A percentile compares a stretch with the other conserved stretches of the same genome.
Evolutionary conservation across 768 basidiomycete species (phyloP).

Genomic region (Trametes cingulata): DNA sequence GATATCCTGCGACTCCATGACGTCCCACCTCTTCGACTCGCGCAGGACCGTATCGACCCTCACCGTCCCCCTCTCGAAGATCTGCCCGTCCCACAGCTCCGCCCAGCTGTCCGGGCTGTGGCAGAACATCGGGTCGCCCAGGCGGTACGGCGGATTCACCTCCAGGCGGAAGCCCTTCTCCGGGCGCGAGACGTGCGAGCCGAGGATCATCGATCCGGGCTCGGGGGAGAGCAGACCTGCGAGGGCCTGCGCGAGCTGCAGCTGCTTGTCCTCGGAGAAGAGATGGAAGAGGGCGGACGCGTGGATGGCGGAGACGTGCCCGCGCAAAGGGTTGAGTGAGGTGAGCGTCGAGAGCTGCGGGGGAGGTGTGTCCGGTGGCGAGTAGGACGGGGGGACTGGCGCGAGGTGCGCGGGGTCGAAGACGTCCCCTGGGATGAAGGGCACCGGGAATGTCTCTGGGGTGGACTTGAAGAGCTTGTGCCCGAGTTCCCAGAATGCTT

Average conservation of each 20-base stretch:
- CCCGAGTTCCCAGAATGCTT: slow-evolving; percentile 61
- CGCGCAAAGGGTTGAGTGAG: slow-evolving; percentile 47
- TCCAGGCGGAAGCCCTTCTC: slow-evolving; percentile 30
- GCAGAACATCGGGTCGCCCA: slow-evolving; percentile 30
- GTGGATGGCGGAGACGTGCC: slow-evolving; percentile 50
- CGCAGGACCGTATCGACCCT: slow-evolving; percentile 26
- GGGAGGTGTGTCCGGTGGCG: neutral
- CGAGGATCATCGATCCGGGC: slow-evolving; percentile 47
- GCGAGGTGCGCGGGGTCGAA: slow-evolving; percentile 48
- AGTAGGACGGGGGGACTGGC: slow-evolving; percentile 27
- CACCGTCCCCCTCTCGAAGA: slow-evolving; percentile 37
- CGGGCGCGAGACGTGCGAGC: slow-evolving; percentile 36
- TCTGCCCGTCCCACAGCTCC: slow-evolving; percentile 39
- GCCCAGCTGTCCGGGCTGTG: slow-evolving; percentile 39
- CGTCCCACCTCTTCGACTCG: neutral
- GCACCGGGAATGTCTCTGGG: slow-evolving; percentile 50
- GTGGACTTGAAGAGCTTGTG: slow-evolving; percentile 58
- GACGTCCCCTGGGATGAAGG: slow-evolving; percentile 55
- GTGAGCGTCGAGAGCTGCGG: slow-evolving; percentile 36
- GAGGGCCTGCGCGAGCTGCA: slow-evolving; percentile 40
- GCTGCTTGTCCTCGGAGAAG: slow-evolving; percentile 42
- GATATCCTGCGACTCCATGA: neutral
- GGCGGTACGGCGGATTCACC: neutral
- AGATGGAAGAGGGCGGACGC: slow-evolving; percentile 50
- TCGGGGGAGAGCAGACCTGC: slow-evolving; percentile 41